Evolutionary conservation across 768 basidiomycete genomes (phyloP), one percentile per base, ranked within the genome.

Genomic region (Boletus huronensis): DNA sequence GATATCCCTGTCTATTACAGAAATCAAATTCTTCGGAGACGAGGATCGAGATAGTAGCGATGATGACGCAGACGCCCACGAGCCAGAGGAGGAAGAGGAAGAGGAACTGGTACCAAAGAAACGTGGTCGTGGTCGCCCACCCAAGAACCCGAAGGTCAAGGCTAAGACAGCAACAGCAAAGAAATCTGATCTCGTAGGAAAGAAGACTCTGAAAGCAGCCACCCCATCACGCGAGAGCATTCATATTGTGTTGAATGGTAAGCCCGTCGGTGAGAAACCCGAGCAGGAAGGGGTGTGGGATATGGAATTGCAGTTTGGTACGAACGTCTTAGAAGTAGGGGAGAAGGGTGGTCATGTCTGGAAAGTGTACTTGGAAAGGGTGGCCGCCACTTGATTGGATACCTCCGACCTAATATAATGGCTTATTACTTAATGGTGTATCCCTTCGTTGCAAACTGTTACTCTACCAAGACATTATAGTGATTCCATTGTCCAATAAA

Each of bases 251-350:
- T 59, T 88, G 51, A 88, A 90, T 62, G 83, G 85, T 13, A 66
- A 75, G 31, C 49, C 77, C 4, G 70, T 83, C 19, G 72, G 76
- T 28, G 77, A 77, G 51, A 74, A 75, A 43, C 68, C 77, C 35
- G 79, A 77, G 25, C 69, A 73, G 17, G 69, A 74, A 42, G 79
- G 80, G 1, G 70, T 78, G 49, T 92, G 90, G 90, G 77, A 79
- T 59, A 71, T 89, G 16, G 77, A 79, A 17, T 70, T 90, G 17
- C 75, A 80, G 1, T 65, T 74, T 5, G 90, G 90, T 14, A 62
- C 74, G 5, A 88, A 82, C 60, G 71, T 82, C 17, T 67, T 93
- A 28, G 90, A 92, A 67, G 72, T 93, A 25, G 88, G 89, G 32
- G 87, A 88, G 72, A 79, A 78, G 62, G 84, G 81, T 32, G 87